A percentile compares a stretch with the other conserved stretches of the same genome.
Evolutionary conservation across 257 asterid genomes (phyloP).

Genomic region (Gynochthodes officinalis): DNA sequence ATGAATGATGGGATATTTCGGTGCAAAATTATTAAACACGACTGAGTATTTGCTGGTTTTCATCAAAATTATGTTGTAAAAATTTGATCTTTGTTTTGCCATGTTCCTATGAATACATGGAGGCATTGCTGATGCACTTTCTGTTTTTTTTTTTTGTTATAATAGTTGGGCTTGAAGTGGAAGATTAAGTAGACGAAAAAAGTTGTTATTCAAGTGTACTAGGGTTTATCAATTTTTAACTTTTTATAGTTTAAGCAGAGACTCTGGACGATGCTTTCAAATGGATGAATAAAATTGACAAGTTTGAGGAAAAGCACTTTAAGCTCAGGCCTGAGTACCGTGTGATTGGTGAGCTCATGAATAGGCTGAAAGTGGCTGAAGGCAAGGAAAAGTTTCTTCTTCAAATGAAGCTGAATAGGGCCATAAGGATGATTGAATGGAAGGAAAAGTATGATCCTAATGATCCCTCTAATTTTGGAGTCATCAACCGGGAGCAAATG

Average conservation of each 20-base stretch:
- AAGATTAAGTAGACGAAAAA: background rate
- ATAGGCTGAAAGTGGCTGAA: slow-evolving; percentile 78
- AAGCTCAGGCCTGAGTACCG: slow-evolving; percentile 69
- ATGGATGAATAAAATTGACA: slow-evolving; percentile 70
- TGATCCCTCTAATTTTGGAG: slow-evolving; percentile 75
- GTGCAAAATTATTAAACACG: background rate
- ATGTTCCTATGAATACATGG: background rate
- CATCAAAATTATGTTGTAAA: background rate
- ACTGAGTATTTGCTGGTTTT: background rate
- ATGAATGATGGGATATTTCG: background rate
- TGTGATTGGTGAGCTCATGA: slow-evolving; percentile 87
- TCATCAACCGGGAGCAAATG: slow-evolving; percentile 49
- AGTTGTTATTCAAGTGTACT: background rate
- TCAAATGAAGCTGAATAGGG: slow-evolving; percentile 85
- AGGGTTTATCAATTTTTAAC: background rate
- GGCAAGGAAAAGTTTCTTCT: slow-evolving; percentile 86
- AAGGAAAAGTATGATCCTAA: slow-evolving; percentile 83
- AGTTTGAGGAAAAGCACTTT: slow-evolving; percentile 80
- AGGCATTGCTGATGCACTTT: background rate
- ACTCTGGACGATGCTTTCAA: slow-evolving; percentile 61
- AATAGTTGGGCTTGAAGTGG: background rate
- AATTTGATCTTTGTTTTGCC: background rate
- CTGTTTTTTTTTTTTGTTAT: background rate
- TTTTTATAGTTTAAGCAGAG: slow-evolving; percentile 48
- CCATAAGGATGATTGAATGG: slow-evolving; percentile 66